Evolutionary conservation across 2,329 filamentous ascomycete species (phyloP), one percentile per base, ranked within the genome.

Genomic region (Beauveria brongniartii): DNA sequence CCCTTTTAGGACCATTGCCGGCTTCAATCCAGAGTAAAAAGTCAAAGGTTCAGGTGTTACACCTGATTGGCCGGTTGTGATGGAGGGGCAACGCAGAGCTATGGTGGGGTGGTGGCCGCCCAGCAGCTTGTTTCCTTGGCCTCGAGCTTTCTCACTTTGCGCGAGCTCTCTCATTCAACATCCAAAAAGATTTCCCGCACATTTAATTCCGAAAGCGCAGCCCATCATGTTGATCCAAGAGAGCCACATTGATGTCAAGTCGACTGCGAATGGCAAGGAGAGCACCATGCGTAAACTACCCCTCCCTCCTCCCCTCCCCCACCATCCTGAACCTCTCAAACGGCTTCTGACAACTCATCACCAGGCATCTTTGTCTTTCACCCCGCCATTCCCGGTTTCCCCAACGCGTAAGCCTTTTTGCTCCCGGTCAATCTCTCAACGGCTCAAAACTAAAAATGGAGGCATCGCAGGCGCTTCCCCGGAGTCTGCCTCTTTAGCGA

Each of bases 401-500:
- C 92, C 30, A 87, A 94, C 66, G 92, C 92, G 74, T 92, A 85
- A 69, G 34, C 12, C 5, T 5, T 14, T 14, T 37, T 37, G 12
- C 3, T 37, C 34, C 8, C 28, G 28, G 28, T 9, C 9, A 30
- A 30, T 30, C 14, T 37, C 34, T 37, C 34, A 16, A 16, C 5
- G 34, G 16, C 2, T 14, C 5, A 6, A 14, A 34, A 26, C 28
- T 51, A 10, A 51, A 51, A 28, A 34, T 14, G 16, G 14, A 30
- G 8, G 10, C 5, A 46, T 6, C 9, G 5, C 57, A 85, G 84
- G 34, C 79, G 80, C 55, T 96, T 96, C 69, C 92, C 92, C 0
- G 92, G 90, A 22, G 90, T 97, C 5, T 88, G 90, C 16, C 80
- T 97, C 61, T 97, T 96, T 72, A 92, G 88, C 67, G 92, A 97